These are phyloP conservation scores for Hygrophorus pudorinus DNA, from an alignment of 768 basidiomycete genomes.

Conservation along the genomic window DNA sequence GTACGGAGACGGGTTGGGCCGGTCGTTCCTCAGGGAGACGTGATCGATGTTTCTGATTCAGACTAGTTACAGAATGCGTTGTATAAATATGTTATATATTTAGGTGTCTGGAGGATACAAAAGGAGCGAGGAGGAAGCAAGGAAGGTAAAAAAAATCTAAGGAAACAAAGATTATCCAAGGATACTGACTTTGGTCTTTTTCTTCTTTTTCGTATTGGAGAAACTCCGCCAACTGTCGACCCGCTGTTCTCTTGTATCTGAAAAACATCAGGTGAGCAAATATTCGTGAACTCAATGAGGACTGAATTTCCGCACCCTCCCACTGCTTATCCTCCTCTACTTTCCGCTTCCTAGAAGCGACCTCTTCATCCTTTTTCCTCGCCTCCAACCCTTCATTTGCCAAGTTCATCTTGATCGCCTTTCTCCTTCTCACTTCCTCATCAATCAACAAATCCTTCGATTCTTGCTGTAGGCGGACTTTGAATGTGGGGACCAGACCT, in stretches of 20 bases:
- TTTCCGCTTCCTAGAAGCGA: constrained; percentile 69
- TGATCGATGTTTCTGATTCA: constrained; percentile 53
- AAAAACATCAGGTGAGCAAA: neutral
- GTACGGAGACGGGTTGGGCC: constrained; percentile 30
- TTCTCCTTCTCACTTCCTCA: constrained; percentile 77
- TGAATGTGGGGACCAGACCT: constrained; percentile 54
- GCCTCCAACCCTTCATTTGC: constrained; percentile 91
- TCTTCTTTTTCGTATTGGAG: constrained; percentile 60
- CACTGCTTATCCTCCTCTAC: constrained; percentile 80
- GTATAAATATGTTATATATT: neutral
- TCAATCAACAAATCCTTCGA: constrained; percentile 83
- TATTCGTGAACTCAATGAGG: neutral
- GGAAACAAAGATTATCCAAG: constrained; percentile 52
- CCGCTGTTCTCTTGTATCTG: constrained; percentile 68
- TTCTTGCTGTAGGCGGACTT: constrained; percentile 54
- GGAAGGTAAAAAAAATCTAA: constrained; percentile 10
- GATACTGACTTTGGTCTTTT: constrained; percentile 58
- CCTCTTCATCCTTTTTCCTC: constrained; percentile 86
- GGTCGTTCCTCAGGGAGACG: constrained; percentile 21
- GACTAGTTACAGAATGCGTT: constrained; percentile 19
- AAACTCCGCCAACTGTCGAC: constrained; percentile 83
- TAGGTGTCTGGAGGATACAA: constrained; percentile 9
- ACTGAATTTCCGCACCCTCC: constrained; percentile 55
- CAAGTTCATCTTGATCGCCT: constrained; percentile 86
- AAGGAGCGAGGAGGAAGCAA: constrained; percentile 10